phyloP scores from a whole-genome alignment of 2,329 filamentous ascomycete genomes.

The Rhytidhysteron rufulum region DNA sequence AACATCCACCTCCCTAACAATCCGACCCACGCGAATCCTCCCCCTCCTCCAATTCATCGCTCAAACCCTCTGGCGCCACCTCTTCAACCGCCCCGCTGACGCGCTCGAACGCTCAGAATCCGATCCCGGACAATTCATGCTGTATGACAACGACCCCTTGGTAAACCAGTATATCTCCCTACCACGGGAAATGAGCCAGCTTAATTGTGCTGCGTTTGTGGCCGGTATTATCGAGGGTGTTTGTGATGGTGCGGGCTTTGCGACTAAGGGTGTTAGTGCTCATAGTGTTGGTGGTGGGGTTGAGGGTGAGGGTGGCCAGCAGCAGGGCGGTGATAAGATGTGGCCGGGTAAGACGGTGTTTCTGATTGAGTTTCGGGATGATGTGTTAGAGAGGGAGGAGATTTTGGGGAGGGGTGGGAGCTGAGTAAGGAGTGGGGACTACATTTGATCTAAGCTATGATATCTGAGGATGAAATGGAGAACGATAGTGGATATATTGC shows the following conservation, averaged over 20 bases:
- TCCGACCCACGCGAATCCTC: conserved; percentile 82
- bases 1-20: conserved; percentile 43
- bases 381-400: conserved; percentile 87
- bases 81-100: conserved; percentile 88
- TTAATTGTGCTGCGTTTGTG: conserved; percentile 94
- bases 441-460: too few species aligned
- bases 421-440: conserved; percentile 8
- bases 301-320: conserved; percentile 48
- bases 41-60: conserved; percentile 93
- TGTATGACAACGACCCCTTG: conserved; percentile 94
- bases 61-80: conserved; percentile 83
- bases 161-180: conserved; percentile 93
- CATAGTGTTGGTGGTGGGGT: conserved; percentile 62
- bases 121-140: conserved; percentile 96
- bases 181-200: conserved; percentile 89
- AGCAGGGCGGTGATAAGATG: conserved; percentile 58
- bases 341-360: conserved; percentile 98
- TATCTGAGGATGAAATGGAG: too few species aligned
- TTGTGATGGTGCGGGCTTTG: conserved; percentile 88
- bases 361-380: conserved; percentile 84
- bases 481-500: too few species aligned
- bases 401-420: conserved; percentile 63
- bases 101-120: conserved; percentile 84
- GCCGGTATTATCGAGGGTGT: conserved; percentile 94
- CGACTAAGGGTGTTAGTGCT: conserved; percentile 77